Evolutionary conservation across 306 rosid genomes (phyloP), one percentile per base, ranked within the genome.

Genomic region (Quercus berberidifolia): DNA sequence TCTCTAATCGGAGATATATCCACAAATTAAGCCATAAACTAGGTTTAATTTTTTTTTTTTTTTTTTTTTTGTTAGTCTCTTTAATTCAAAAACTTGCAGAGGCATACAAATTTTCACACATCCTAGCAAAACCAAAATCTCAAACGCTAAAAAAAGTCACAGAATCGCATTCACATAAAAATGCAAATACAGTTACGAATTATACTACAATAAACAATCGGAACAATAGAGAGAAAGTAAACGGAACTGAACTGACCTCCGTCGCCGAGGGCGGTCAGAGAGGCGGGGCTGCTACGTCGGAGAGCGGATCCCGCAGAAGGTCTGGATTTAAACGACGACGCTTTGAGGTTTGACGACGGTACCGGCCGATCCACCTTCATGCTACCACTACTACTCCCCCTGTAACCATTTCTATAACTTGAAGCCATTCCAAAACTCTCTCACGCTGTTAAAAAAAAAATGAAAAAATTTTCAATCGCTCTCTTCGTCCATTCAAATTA

Each of bases 281-380:
- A 69, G 7, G 86, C 75, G 3, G 91, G 80, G 63, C 81, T 82
- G 56, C 84, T 86, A 25, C 86, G 80, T 74, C 84, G 91, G 68
- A 80, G 74, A 65, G 74, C 74, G 78, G 87, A 81, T 86, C 89
- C 88, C n/a, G 89, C 77, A 57, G 88, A 65, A 28, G 74, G 68
- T 41, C 78, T 74, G 64, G 88, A 78, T 77, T 88, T 88, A 65
- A 86, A 86, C 46, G 91, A 83, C 28, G 91, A 76, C 35, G 81
- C 60, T 73, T 76, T 76, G 73, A 84, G 79, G 75, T 74, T 75
- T 25, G 83, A 38, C 15, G 58, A 56, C 35, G 74, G 73, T 21
- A 76, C 69, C 2, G 83, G 86, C 68, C 87, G 89, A 83, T 88
- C 91, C 88, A 79, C 69, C 82, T 82, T 83, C 69, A 79, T 51